Evolutionary conservation across 78 protist genomes (phyloP).

Genomic region (Tieghemostelium lacteum): DNA sequence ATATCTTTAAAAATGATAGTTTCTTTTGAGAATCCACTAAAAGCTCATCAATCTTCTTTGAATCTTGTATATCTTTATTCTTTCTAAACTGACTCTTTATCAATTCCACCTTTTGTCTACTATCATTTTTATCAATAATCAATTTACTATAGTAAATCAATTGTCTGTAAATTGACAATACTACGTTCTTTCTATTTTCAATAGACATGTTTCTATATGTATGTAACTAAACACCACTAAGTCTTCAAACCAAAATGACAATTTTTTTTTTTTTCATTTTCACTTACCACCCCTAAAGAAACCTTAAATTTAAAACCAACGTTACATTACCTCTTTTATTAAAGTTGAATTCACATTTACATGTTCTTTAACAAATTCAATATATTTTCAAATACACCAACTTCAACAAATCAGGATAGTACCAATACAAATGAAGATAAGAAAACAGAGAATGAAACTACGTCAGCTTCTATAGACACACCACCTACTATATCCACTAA

Average conservation of each 20-base stretch:
- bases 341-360: too few relatives aligned
- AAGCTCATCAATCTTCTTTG: conserved; percentile 3
- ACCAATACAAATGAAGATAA: background rate
- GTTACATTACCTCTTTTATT: too few relatives aligned
- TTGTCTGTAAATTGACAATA: conserved; percentile 32
- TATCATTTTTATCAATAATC: background rate
- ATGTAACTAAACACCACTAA: too few relatives aligned
- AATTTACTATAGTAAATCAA: conserved; percentile 17
- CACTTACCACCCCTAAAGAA: too few relatives aligned
- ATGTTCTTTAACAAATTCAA: background rate
- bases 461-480: background rate
- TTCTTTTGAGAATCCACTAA: conserved; percentile 57
- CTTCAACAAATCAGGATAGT: too few relatives aligned
- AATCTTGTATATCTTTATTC: conserved; percentile 3
- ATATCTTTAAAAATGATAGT: conserved; percentile 59
- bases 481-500: background rate
- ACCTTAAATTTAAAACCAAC: too few relatives aligned
- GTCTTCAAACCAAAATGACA: too few relatives aligned
- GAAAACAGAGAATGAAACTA: background rate
- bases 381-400: background rate
- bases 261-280: too few relatives aligned
- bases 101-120: background rate
- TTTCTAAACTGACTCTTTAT: background rate
- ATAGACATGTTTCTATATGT: too few relatives aligned
- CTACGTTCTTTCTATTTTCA: conserved; percentile 1